A percentile compares a stretch with the other conserved stretches of the same genome.
Conservation (phyloP, 2,329 filamentous ascomycete genomes). For the Xylaria hypoxylon region DNA sequence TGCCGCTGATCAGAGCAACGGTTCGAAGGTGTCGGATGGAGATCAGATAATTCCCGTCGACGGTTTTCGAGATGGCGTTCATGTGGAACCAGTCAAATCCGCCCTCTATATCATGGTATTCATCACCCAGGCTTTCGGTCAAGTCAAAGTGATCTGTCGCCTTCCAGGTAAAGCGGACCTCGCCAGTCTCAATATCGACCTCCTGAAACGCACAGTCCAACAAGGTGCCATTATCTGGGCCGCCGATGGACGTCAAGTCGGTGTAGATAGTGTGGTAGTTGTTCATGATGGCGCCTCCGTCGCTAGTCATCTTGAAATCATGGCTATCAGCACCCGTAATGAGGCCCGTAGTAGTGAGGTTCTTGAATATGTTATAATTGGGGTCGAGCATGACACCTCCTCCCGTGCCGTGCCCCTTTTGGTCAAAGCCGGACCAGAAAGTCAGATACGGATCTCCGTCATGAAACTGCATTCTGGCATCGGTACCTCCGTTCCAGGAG, state of each 20-base stretch:
- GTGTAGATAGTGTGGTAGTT: constrained; percentile 54
- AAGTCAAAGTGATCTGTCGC: constrained; percentile 49
- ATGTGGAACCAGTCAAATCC: constrained; percentile 56
- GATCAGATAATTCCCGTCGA: constrained; percentile 54
- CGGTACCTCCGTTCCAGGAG: constrained; percentile 39
- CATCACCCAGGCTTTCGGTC: constrained; percentile 35
- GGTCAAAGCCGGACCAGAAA: constrained; percentile 53
- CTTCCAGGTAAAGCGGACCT: constrained; percentile 54
- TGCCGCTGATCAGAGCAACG: constrained; percentile 51
- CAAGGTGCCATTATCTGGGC: constrained; percentile 48
- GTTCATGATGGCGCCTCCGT: constrained; percentile 57
- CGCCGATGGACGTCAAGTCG: constrained; percentile 51
- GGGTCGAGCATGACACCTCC: constrained; percentile 51
- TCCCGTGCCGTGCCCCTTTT: constrained; percentile 42
- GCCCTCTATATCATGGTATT: constrained; percentile 4
- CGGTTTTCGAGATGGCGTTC: constrained; percentile 54
- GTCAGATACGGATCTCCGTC: constrained; percentile 51
- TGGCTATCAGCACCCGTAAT: constrained; percentile 56
- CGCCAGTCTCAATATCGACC: constrained; percentile 53
- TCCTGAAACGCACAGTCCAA: constrained; percentile 56
- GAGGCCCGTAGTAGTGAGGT: constrained; percentile 54
- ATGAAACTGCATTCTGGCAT: constrained; percentile 48
- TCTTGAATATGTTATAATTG: constrained; percentile 54
- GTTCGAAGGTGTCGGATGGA: constrained; percentile 51
- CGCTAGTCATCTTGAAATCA: constrained; percentile 57